Evolutionary conservation across 805 yeast genomes (phyloP).

Genomic region (Zygosaccharomyces lentus): DNA sequence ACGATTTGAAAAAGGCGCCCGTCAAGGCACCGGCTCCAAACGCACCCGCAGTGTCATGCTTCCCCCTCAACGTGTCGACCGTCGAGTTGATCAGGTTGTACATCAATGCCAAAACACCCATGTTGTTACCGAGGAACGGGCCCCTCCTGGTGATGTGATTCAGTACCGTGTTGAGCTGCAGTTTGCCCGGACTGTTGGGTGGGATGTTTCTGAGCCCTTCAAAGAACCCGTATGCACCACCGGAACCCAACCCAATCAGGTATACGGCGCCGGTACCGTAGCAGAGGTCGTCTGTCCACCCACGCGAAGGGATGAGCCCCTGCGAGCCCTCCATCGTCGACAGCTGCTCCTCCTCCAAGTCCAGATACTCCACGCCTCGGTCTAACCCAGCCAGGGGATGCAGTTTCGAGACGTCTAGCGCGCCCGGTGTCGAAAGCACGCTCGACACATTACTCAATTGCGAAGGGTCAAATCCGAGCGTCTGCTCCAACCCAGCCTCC

Average conservation of each 20-base stretch:
- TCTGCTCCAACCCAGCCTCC: slow-evolving; percentile 21
- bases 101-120: slow-evolving; percentile 87
- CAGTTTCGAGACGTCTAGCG: slow-evolving; percentile 63
- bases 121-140: slow-evolving; percentile 90
- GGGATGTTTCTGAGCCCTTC: slow-evolving; percentile 84
- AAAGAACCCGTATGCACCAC: slow-evolving; percentile 83
- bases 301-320: slow-evolving; percentile 91
- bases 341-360: slow-evolving; percentile 78
- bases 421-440: slow-evolving; percentile 56
- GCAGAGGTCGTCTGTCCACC: slow-evolving; percentile 96
- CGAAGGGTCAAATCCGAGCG: slow-evolving; percentile 59
- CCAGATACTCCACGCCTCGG: slow-evolving; percentile 83
- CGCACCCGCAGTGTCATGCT: slow-evolving; percentile 83
- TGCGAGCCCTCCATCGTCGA: slow-evolving; percentile 80
- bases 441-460: slow-evolving; percentile 59
- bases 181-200: slow-evolving; percentile 67
- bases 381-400: slow-evolving; percentile 94
- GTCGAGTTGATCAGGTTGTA: slow-evolving; percentile 81
- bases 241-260: slow-evolving; percentile 76
- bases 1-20: slow-evolving; percentile 86
- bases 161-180: slow-evolving; percentile 82
- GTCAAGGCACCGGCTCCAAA: slow-evolving; percentile 85
- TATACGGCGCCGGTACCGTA: slow-evolving; percentile 97
- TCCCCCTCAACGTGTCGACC: slow-evolving; percentile 77
- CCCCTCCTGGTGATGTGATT: slow-evolving; percentile 94